phyloP scores from a whole-genome alignment of 176 grass and related monocot genomes.

The Triticum turgidum region DNA sequence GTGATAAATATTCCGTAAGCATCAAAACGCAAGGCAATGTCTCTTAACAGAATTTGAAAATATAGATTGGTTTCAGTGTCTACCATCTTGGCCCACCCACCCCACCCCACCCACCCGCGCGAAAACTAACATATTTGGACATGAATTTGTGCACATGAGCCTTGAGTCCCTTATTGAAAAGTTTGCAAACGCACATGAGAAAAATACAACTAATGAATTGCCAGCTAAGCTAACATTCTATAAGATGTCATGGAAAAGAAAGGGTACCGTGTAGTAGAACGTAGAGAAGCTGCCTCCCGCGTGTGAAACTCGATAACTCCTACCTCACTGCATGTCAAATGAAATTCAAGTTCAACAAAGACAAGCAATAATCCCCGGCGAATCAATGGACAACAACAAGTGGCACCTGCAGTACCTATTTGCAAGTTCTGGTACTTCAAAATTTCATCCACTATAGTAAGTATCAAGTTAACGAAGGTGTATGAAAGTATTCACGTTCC shows the following conservation, averaged over 20 bases:
- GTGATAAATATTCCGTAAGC: neutral
- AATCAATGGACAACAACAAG: constrained; percentile 4
- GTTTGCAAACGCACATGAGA: neutral
- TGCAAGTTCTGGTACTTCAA: constrained; percentile 6
- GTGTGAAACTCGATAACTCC: constrained; percentile 11
- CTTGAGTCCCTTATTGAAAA: neutral
- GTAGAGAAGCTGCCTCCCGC: neutral
- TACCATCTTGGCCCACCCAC: neutral
- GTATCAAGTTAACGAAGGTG: neutral
- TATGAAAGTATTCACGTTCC: constrained; percentile 27
- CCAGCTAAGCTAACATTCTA: constrained; percentile 7
- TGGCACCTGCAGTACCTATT: neutral
- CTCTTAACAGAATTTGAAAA: constrained; percentile 21
- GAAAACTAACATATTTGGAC: neutral
- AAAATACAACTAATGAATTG: constrained; percentile 1
- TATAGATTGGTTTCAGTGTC: neutral
- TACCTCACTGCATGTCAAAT: constrained; percentile 23
- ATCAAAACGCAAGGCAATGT: neutral
- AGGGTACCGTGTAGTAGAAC: constrained; percentile 12
- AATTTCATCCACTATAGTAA: neutral
- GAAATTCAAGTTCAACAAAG: constrained; percentile 27
- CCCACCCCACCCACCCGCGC: too few species aligned
- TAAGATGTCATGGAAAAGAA: constrained; percentile 17
- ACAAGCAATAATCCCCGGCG: neutral
- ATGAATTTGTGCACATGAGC: neutral